Conservation (phyloP, 331 rosid species). For the Pyrus hybrid region DNA sequence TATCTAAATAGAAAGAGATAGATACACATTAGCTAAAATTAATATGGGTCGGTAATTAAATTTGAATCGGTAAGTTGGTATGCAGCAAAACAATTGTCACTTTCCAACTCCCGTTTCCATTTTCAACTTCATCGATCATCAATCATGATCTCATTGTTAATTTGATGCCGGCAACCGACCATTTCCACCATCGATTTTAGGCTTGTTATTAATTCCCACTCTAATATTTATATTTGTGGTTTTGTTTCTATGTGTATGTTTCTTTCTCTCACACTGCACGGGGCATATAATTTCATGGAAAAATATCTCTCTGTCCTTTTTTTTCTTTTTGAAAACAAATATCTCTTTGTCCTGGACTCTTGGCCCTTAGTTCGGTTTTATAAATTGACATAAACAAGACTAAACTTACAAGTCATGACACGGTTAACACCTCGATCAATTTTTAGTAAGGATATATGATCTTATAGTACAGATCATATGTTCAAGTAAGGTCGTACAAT, state of each 20-base stretch:
- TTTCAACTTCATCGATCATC: neutral
- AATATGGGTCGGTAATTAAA: neutral
- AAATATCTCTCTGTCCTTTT: neutral
- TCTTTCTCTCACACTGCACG: neutral
- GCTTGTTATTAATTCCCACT: neutral
- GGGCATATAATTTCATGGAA: neutral
- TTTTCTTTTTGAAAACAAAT: no score
- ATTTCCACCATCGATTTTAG: neutral
- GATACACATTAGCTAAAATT: neutral
- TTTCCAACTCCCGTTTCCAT: slow-evolving; percentile 4
- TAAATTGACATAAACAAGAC: no score
- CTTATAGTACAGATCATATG: no score
- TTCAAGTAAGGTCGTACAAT: no score
- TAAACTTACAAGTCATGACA: no score
- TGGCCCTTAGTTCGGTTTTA: no score
- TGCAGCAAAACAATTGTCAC: slow-evolving; percentile 11
- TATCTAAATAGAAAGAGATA: neutral
- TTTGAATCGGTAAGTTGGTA: neutral
- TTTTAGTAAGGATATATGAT: no score
- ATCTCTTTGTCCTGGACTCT: no score
- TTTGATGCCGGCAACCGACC: slow-evolving; percentile 27
- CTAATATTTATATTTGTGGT: neutral
- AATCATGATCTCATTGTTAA: neutral
- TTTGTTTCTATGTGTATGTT: neutral
- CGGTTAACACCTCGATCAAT: no score